Base-by-base conservation (phyloP, 192 early-diverging fungal species). In the Entomortierella beljakovae region DNA sequence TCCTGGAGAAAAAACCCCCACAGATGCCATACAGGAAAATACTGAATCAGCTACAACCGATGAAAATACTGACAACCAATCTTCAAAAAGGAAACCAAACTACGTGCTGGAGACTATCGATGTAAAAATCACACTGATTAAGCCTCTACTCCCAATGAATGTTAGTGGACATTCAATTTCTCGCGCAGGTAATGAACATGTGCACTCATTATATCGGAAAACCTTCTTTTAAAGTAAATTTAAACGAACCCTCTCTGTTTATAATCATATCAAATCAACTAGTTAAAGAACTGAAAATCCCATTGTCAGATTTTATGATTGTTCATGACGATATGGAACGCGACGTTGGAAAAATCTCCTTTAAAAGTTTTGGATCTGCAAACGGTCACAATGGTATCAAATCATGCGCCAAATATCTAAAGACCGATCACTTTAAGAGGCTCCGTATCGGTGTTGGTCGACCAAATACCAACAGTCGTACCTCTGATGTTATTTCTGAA, bases 371-470 rank as follows among this genome's bases (percentile, higher is more conserved):
- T 6, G 93, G 93, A 1, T 90, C 88, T 50, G 88, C 90, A 18
- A 90, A 87, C 50, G 93, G 93, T 15, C 93, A 94, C 49, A 94
- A 94, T 60, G 93, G 93, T 0, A 72, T 93, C 54, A 89, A 89
- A 57, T 94, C 93, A 0, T 84, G 90, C 2, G 87, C 85, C 23
- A 80, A 88, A 18, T 34, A 65, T 32, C 59, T 93, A 2, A 59
- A 69, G 13, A 85, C 88, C 0, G 65, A 80, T 52, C 35, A 87
- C 18, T 94, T 92, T 57, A 61, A 51, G 10, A 80, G 93, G 6
- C 60, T 93, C 3, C 81, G 93, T 2, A 82, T 94, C 42, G 93
- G 93, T 13, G 90, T 94, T 57, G 93, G 89, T 20, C 80, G 93
- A 20, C 90, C 93, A 0, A 50, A 68, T 3, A 26, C 63, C 10